These are phyloP conservation scores for Larix sibirica DNA, from an alignment of 83 land plant species.

Conservation along the genomic window DNA sequence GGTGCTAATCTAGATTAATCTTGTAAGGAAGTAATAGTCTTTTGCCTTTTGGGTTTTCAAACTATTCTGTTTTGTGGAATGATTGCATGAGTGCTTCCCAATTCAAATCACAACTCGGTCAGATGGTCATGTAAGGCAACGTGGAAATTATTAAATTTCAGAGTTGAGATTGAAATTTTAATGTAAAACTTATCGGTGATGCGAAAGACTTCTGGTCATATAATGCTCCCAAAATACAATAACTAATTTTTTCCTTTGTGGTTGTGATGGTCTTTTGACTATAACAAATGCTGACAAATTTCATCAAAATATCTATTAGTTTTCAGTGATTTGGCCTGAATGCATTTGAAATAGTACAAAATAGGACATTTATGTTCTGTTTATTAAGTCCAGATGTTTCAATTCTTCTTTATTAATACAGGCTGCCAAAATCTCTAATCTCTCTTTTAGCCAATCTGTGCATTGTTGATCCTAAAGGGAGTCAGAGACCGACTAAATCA, in stretches of 20 bases:
- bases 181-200: neutral
- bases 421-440: neutral
- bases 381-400: neutral
- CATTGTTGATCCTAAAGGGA: neutral
- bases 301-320: neutral
- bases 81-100: neutral
- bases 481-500: too few species aligned
- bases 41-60: neutral
- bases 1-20: neutral
- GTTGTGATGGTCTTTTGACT: neutral
- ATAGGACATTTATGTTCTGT: neutral
- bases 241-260: neutral
- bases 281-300: neutral
- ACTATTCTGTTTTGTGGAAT: neutral
- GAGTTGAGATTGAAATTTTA: neutral
- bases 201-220: neutral
- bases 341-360: neutral
- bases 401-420: neutral
- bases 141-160: neutral
- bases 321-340: neutral
- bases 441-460: neutral
- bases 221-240: neutral
- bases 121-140: neutral
- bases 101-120: neutral
- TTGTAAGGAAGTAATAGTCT: neutral